Percentiles rank a stretch among this genome's conserved stretches.
phyloP scores from a whole-genome alignment of 352 stramenopile species.

The Phytopythium sindhum region DNA sequence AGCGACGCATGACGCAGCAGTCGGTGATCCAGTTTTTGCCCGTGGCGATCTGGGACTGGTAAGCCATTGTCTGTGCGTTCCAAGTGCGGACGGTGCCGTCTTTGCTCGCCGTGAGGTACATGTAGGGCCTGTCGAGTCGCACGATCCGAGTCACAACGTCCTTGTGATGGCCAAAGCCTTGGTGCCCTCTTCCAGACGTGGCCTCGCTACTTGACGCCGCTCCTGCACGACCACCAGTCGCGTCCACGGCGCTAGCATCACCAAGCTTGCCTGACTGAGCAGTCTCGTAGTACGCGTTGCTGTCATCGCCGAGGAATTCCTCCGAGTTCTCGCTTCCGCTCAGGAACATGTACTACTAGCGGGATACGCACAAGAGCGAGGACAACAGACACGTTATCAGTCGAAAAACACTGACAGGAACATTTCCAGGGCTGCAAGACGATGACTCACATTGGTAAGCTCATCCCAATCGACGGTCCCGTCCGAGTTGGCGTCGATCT shows the following conservation, averaged over 20 bases:
- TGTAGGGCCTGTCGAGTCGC: conserved; percentile 57
- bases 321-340: conserved; percentile 59
- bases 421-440: background rate
- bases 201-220: conserved; percentile 4
- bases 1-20: conserved; percentile 74
- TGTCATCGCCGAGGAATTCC: conserved; percentile 63
- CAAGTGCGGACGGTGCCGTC: conserved; percentile 73
- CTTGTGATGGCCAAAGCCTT: conserved; percentile 45
- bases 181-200: conserved; percentile 9
- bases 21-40: conserved; percentile 80
- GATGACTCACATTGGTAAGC: conserved; percentile 67
- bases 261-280: conserved; percentile 51
- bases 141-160: conserved; percentile 71
- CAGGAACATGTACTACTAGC: conserved; percentile 78
- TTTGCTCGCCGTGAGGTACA: conserved; percentile 74
- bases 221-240: conserved; percentile 5
- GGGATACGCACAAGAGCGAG: background rate
- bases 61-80: conserved; percentile 63
- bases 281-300: conserved; percentile 61
- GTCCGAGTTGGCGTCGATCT: conserved; percentile 87
- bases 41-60: conserved; percentile 57
- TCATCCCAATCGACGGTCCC: conserved; percentile 89
- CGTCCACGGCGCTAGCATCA: conserved; percentile 16
- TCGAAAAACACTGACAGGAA: background rate
- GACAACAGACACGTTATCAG: background rate